phyloP scores from a whole-genome alignment of 257 asterid genomes.

The Lycium ferocissimum region DNA sequence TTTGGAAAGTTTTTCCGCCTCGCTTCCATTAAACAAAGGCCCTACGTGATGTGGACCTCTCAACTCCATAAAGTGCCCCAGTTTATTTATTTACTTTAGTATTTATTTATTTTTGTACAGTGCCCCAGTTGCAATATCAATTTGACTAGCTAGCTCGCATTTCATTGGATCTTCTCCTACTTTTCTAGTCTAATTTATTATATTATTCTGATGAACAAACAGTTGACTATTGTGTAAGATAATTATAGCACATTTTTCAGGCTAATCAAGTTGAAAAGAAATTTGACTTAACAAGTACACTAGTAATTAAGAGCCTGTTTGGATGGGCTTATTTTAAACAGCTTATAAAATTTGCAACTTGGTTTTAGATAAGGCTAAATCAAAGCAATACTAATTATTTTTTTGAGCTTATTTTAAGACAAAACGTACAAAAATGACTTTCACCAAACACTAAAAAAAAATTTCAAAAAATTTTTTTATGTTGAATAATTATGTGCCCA shows the following conservation, averaged over 20 bases:
- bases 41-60: slow-evolving; percentile 51
- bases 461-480: no score
- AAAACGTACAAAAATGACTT: no score
- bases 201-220: neutral
- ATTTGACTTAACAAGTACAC: neutral
- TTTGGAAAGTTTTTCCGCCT: slow-evolving; percentile 42
- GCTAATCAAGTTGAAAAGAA: neutral
- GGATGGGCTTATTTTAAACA: no score
- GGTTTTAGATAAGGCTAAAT: no score
- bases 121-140: neutral
- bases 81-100: no score
- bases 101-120: slow-evolving; percentile 22
- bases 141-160: neutral
- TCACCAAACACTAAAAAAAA: no score
- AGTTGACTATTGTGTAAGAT: neutral
- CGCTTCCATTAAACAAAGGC: slow-evolving; percentile 34
- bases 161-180: neutral
- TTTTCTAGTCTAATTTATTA: neutral
- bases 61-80: slow-evolving; percentile 43
- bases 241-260: neutral
- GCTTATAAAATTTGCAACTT: no score
- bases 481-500: no score
- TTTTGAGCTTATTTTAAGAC: no score
- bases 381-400: no score
- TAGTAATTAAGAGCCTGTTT: no score